phyloP scores from a whole-genome alignment of 2,329 filamentous ascomycete genomes.

The Aspergillus latus region DNA sequence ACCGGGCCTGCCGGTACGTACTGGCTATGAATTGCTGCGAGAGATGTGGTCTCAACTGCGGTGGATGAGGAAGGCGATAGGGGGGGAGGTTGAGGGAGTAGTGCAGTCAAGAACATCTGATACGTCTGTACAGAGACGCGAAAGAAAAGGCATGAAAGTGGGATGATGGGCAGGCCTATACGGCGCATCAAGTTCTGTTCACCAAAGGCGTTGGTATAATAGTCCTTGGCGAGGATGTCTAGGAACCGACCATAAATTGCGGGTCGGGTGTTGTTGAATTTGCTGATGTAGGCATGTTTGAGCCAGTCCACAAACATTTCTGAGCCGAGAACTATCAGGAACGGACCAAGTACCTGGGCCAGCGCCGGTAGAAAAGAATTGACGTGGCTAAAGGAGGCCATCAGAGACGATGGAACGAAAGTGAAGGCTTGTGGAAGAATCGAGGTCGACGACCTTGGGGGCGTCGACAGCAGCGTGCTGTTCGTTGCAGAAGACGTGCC shows the following conservation, averaged over 20 bases:
- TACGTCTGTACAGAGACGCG: constrained; percentile 93
- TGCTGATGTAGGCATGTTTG: constrained; percentile 96
- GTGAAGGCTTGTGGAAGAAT: constrained; percentile 91
- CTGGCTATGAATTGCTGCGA: constrained; percentile 46
- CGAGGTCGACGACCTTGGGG: constrained; percentile 59
- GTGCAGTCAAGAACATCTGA: constrained; percentile 92
- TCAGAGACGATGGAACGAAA: constrained; percentile 61
- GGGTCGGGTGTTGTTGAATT: constrained; percentile 97
- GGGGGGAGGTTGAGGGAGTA: constrained; percentile 70
- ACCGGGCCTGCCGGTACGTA: constrained; percentile 59
- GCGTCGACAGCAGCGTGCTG: constrained; percentile 57
- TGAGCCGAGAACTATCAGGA: constrained; percentile 88
- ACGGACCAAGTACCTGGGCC: constrained; percentile 87
- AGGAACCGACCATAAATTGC: constrained; percentile 85
- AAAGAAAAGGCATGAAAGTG: constrained; percentile 90
- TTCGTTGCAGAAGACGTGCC: constrained; percentile 36
- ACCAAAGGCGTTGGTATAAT: constrained; percentile 93
- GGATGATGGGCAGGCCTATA: constrained; percentile 86
- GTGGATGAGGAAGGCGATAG: constrained; percentile 54
- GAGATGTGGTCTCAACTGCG: constrained; percentile 36
- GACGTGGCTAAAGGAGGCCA: constrained; percentile 44
- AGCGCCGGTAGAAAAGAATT: constrained; percentile 46
- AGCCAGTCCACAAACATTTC: constrained; percentile 97
- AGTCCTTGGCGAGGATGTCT: constrained; percentile 96
- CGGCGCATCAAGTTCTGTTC: constrained; percentile 87